Conservation (phyloP, 768 basidiomycete species). For the Pulveroboletus frians region DNA sequence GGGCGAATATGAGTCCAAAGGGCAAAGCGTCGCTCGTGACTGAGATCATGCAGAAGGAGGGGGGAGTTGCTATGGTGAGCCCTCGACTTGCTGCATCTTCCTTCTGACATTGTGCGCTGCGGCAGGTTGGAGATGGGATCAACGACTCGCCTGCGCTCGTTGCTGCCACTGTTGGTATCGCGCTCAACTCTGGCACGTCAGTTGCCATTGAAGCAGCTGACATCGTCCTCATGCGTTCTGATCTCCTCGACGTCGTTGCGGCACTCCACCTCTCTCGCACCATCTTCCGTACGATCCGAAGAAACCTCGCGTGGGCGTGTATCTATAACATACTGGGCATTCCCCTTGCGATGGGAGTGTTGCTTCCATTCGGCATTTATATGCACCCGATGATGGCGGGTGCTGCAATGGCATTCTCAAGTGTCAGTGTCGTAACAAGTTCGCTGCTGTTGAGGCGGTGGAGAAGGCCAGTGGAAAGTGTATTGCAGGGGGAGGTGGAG, state of each 20-base stretch:
- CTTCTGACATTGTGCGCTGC: not conserved
- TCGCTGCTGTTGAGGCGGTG: constrained; percentile 85
- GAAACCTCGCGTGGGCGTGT: constrained; percentile 96
- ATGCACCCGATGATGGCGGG: constrained; percentile 98
- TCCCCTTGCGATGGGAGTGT: constrained; percentile 95
- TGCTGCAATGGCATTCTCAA: constrained; percentile 98
- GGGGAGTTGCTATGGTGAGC: constrained; percentile 87
- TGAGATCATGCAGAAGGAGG: constrained; percentile 73
- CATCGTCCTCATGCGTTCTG: constrained; percentile 95
- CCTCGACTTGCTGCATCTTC: not conserved
- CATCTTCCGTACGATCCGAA: constrained; percentile 86
- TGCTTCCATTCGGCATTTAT: constrained; percentile 87
- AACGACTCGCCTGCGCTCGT: constrained; percentile 98
- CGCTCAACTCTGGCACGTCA: constrained; percentile 92
- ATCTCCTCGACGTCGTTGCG: constrained; percentile 95
- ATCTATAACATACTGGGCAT: constrained; percentile 91
- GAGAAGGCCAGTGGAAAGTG: constrained; percentile 61
- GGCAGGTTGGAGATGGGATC: constrained; percentile 94
- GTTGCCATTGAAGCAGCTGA: constrained; percentile 98
- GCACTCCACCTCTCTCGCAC: constrained; percentile 84
- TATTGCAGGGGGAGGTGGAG: constrained; percentile 54
- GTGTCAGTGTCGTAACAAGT: constrained; percentile 90
- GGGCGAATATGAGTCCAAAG: constrained; percentile 91
- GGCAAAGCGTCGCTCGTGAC: constrained; percentile 86
- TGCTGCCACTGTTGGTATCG: constrained; percentile 93